These are phyloP conservation scores for Clarkia xantiana DNA, from an alignment of 345 rosid species.

Conservation along the genomic window DNA sequence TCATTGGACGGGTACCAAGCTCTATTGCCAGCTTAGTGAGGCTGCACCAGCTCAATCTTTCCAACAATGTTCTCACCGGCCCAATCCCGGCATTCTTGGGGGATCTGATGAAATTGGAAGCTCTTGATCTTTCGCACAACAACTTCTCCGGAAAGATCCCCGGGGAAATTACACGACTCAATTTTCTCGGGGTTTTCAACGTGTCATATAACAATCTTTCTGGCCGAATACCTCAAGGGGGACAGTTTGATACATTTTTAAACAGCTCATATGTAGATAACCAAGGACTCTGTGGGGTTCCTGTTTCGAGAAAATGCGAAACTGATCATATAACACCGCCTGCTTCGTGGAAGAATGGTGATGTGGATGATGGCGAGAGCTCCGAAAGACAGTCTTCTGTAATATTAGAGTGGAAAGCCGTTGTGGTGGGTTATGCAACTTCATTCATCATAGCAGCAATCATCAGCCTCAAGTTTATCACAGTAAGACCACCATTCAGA, in stretches of 20 bases:
- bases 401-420: background rate
- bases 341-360: background rate
- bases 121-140: constrained; percentile 6
- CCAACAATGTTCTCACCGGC: background rate
- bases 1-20: background rate
- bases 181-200: constrained; percentile 3
- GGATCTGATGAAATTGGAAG: background rate
- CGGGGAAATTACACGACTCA: background rate
- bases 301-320: constrained; percentile 4
- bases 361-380: no score
- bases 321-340: background rate
- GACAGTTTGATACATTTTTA: constrained; percentile 6
- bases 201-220: constrained; percentile 1
- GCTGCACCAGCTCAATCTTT: constrained; percentile 1
- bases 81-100: constrained; percentile 1
- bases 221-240: constrained; percentile 4
- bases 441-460: background rate
- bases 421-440: background rate
- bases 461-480: background rate
- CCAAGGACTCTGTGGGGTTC: constrained; percentile 7
- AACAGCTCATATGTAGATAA: background rate
- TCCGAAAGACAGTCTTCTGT: no score
- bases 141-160: constrained; percentile 6
- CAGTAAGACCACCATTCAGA: background rate
- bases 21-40: background rate